phyloP scores from a whole-genome alignment of 768 basidiomycete genomes.

The Termitomyces sp. region DNA sequence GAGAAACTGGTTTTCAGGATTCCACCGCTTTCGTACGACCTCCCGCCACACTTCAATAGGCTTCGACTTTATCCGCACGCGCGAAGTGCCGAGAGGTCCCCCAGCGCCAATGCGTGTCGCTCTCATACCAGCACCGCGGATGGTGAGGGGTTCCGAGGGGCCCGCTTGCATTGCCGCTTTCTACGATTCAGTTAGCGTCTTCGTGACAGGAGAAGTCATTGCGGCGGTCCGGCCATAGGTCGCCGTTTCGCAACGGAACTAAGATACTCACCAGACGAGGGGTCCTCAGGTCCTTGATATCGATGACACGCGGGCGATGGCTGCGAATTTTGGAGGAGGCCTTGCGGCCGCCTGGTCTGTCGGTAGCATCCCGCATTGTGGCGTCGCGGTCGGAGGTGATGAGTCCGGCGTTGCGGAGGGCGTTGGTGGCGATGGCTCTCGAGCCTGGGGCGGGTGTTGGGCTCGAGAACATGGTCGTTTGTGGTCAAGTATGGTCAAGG shows the following conservation, averaged over 20 bases:
- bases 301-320: slow-evolving; percentile 60
- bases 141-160: slow-evolving; percentile 56
- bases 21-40: slow-evolving; percentile 72
- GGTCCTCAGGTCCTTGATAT: slow-evolving; percentile 53
- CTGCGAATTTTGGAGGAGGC: slow-evolving; percentile 58
- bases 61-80: slow-evolving; percentile 22
- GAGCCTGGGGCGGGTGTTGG: slow-evolving; percentile 58
- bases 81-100: not conserved
- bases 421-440: slow-evolving; percentile 56
- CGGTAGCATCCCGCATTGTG: slow-evolving; percentile 68
- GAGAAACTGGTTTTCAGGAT: slow-evolving; percentile 64
- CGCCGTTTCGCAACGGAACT: slow-evolving; percentile 22
- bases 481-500: slow-evolving; percentile 10
- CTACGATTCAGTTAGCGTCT: slow-evolving; percentile 14
- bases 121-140: slow-evolving; percentile 53
- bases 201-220: not conserved
- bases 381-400: slow-evolving; percentile 76
- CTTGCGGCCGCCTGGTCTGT: slow-evolving; percentile 75
- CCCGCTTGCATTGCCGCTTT: slow-evolving; percentile 36
- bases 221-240: not conserved
- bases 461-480: slow-evolving; percentile 41
- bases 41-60: slow-evolving; percentile 72
- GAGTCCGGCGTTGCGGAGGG: slow-evolving; percentile 70
- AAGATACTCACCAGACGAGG: slow-evolving; percentile 66
- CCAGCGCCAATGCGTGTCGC: not conserved